phyloP scores from a whole-genome alignment of 192 early-diverging fungal species.

The Allomyces javanicus region DNA sequence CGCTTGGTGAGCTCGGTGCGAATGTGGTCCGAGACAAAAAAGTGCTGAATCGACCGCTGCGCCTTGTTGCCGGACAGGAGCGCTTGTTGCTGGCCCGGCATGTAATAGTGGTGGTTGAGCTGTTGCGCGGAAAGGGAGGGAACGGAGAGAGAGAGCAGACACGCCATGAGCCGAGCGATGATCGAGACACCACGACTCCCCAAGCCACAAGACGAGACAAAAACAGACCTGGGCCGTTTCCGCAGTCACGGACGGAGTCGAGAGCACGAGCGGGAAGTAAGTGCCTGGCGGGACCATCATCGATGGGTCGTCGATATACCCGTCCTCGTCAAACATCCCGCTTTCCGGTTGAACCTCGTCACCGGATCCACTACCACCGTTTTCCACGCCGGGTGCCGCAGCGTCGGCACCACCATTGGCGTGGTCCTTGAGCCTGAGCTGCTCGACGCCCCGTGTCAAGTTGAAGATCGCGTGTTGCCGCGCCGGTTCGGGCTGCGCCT shows the following conservation, averaged over 20 bases:
- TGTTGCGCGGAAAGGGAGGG: conserved; percentile 6
- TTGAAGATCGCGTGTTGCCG: neutral
- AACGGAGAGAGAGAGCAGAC: neutral
- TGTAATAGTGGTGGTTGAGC: conserved; percentile 69
- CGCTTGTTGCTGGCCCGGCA: conserved; percentile 43
- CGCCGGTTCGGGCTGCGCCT: neutral
- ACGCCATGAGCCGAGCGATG: no score
- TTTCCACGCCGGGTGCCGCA: neutral
- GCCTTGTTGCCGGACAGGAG: neutral
- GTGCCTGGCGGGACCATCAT: neutral
- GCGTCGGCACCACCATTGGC: neutral
- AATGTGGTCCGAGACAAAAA: conserved; percentile 67
- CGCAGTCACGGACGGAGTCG: neutral
- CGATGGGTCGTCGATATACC: neutral
- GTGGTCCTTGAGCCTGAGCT: neutral
- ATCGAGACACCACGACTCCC: no score
- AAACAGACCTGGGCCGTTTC: neutral
- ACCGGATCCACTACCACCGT: neutral
- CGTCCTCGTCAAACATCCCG: neutral
- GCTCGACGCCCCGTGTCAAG: neutral
- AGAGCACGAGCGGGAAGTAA: neutral
- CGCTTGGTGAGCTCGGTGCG: conserved; percentile 56
- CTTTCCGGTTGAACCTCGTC: neutral
- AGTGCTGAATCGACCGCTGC: conserved; percentile 52
- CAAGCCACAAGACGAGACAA: neutral